phyloP scores from a whole-genome alignment of 2,329 filamentous ascomycete species.

The Exophiala lecanii-corni region DNA sequence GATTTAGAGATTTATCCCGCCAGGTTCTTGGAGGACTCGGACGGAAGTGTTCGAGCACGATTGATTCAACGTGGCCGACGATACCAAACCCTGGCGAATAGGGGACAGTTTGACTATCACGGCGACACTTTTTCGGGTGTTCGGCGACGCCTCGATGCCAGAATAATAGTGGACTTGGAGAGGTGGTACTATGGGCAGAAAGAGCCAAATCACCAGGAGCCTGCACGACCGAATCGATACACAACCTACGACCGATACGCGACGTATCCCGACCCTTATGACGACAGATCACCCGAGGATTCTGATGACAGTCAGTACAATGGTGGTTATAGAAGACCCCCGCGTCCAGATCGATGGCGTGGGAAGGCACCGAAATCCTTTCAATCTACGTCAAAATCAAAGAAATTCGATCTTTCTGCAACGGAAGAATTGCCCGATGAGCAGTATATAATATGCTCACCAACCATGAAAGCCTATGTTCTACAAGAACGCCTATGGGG shows the following conservation, averaged over 20 bases:
- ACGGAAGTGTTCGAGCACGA: not conserved
- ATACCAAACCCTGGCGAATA: not conserved
- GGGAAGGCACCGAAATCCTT: not conserved
- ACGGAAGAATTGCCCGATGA: not conserved
- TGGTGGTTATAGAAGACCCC: not conserved
- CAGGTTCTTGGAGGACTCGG: not conserved
- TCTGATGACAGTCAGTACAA: not conserved
- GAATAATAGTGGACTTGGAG: not conserved
- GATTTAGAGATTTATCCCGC: not conserved
- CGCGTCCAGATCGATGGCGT: not conserved
- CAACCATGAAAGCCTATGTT: not conserved
- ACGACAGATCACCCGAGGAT: no score
- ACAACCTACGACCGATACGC: not conserved
- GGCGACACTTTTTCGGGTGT: conserved; percentile 1
- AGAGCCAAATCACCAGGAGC: not conserved
- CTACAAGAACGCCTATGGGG: conserved; percentile 1
- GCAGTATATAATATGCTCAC: conserved; percentile 1
- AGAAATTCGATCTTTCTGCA: not conserved
- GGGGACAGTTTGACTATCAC: conserved; percentile 1
- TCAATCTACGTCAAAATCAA: not conserved
- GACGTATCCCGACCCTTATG: no score
- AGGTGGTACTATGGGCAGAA: not conserved
- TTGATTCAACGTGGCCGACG: conserved; percentile 1
- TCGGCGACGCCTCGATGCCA: not conserved
- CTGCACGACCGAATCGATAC: not conserved